Conservation (phyloP, 306 rosid species). For the Cercis canadensis region DNA sequence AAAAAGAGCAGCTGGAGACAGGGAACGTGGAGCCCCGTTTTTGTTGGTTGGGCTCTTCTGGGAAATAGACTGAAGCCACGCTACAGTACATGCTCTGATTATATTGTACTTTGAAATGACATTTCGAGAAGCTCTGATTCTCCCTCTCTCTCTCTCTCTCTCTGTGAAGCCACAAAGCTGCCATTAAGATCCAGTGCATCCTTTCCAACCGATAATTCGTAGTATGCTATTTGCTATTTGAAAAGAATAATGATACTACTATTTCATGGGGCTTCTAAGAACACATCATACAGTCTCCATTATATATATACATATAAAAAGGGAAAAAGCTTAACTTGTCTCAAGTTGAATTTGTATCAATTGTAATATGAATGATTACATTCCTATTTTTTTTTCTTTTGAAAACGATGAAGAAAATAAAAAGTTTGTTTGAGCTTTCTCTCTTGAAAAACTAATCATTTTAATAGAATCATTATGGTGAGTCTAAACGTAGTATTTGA, state of each 20-base stretch:
- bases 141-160: slow-evolving; percentile 18
- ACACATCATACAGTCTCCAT: too few relatives aligned
- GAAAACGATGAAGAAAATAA: too few relatives aligned
- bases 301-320: too few relatives aligned
- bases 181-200: slow-evolving; percentile 59
- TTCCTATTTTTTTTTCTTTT: too few relatives aligned
- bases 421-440: too few relatives aligned
- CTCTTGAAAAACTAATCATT: slow-evolving; percentile 36
- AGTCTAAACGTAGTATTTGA: slow-evolving; percentile 45
- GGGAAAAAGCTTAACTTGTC: too few relatives aligned
- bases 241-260: too few relatives aligned
- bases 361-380: too few relatives aligned
- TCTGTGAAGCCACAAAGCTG: slow-evolving; percentile 43
- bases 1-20: slow-evolving; percentile 21
- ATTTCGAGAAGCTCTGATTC: slow-evolving; percentile 45
- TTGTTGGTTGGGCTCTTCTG: slow-evolving; percentile 43
- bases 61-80: slow-evolving; percentile 38
- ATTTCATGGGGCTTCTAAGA: too few relatives aligned
- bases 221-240: too few relatives aligned
- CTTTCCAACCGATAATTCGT: slow-evolving; percentile 26
- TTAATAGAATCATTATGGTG: slow-evolving; percentile 39
- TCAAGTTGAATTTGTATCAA: too few relatives aligned
- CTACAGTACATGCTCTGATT: slow-evolving; percentile 52
- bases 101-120: slow-evolving; percentile 69
- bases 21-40: slow-evolving; percentile 46